phyloP scores from a whole-genome alignment of 2,329 filamentous ascomycete genomes.

The Epicoccum sorghinum region DNA sequence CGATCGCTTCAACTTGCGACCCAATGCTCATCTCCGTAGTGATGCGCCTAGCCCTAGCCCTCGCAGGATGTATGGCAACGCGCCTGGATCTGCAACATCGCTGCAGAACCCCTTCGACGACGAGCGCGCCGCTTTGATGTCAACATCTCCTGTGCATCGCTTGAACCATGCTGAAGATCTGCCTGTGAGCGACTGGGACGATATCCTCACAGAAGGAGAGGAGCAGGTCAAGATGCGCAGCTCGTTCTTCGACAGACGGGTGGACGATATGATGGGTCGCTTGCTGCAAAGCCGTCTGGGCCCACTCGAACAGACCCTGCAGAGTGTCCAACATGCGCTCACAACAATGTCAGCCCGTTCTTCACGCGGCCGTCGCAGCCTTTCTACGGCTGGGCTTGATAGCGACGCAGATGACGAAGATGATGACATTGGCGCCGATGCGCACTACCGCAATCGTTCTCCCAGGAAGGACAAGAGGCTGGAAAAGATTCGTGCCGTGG shows the following conservation, averaged over 20 bases:
- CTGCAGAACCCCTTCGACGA: slow-evolving; percentile 65
- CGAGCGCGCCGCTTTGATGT: slow-evolving; percentile 62
- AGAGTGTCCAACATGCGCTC: slow-evolving; percentile 74
- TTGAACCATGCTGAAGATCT: slow-evolving; percentile 68
- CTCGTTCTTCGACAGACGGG: slow-evolving; percentile 87
- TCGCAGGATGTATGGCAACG: slow-evolving; percentile 53
- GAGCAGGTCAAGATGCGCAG: slow-evolving; percentile 81
- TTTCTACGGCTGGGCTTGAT: slow-evolving; percentile 71
- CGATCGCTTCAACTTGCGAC: slow-evolving; percentile 38
- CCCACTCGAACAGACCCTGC: slow-evolving; percentile 80
- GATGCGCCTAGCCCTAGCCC: slow-evolving; percentile 78
- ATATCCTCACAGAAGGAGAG: slow-evolving; percentile 77
- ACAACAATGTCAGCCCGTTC: slow-evolving; percentile 60
- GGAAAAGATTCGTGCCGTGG: slow-evolving; percentile 72
- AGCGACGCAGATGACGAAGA: slow-evolving; percentile 97
- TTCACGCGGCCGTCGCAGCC: slow-evolving; percentile 65
- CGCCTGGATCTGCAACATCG: slow-evolving; percentile 44
- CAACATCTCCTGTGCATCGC: slow-evolving; percentile 65
- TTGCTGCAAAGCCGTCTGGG: slow-evolving; percentile 77
- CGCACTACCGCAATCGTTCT: slow-evolving; percentile 71
- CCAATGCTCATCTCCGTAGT: slow-evolving; percentile 60
- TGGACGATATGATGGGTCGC: slow-evolving; percentile 82
- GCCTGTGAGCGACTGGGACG: slow-evolving; percentile 90
- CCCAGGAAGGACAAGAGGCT: slow-evolving; percentile 78
- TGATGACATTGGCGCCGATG: slow-evolving; percentile 65